Percentiles rank a stretch among this genome's conserved stretches.
These are phyloP conservation scores for Cadophora sp. DNA, from an alignment of 2,329 filamentous ascomycete species.

Conservation along the genomic window DNA sequence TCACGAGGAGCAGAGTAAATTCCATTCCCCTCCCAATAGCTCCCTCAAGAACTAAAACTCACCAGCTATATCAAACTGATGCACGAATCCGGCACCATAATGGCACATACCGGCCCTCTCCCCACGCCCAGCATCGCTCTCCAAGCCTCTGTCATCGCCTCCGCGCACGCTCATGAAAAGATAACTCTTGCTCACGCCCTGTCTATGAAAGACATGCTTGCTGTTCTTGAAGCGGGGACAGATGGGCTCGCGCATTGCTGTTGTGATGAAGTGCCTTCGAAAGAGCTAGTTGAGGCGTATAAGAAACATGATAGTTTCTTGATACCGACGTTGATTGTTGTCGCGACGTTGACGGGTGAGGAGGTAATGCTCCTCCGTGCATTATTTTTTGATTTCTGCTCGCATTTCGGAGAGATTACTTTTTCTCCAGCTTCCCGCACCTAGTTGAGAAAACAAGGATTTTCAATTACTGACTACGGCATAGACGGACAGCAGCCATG, in stretches of 20 bases:
- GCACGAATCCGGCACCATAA: constrained; percentile 47
- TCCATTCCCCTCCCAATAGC: background rate
- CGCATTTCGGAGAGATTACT: too few relatives aligned
- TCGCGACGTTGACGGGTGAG: constrained; percentile 15
- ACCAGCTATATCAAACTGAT: constrained; percentile 56
- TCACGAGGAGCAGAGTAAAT: constrained; percentile 38
- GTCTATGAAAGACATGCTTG: constrained; percentile 39
- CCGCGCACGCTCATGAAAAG: constrained; percentile 42
- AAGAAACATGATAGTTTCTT: constrained; percentile 16
- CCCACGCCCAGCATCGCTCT: constrained; percentile 50
- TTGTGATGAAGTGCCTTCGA: constrained; percentile 37
- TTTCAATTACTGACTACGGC: background rate
- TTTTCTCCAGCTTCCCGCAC: background rate
- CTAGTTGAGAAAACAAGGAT: too few relatives aligned
- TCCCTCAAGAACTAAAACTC: background rate
- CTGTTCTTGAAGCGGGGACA: constrained; percentile 40
- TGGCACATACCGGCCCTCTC: background rate
- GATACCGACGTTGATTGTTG: constrained; percentile 18
- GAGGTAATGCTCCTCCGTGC: too few relatives aligned
- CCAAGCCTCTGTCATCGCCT: constrained; percentile 52
- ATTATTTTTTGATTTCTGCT: too few relatives aligned
- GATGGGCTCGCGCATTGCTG: constrained; percentile 45
- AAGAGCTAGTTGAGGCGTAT: constrained; percentile 16
- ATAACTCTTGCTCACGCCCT: constrained; percentile 42
- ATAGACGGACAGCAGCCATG: background rate